phyloP scores from a whole-genome alignment of 2,329 filamentous ascomycete genomes.

The Stemphylium vesicarium region DNA sequence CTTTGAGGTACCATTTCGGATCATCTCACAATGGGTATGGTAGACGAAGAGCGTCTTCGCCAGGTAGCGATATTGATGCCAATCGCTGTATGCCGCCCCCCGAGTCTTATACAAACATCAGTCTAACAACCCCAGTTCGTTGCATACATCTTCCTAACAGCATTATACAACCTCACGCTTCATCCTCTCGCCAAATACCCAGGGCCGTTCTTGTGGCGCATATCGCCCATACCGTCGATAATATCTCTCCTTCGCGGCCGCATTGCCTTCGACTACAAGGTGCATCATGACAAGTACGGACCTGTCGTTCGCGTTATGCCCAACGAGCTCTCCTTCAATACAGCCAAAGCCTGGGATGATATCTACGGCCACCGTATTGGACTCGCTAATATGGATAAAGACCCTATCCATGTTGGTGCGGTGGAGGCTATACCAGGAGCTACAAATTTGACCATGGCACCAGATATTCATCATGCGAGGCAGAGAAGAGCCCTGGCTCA shows the following conservation, averaged over 20 bases:
- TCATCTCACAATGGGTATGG: constrained; percentile 28
- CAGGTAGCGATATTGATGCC: constrained; percentile 31
- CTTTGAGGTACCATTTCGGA: no score
- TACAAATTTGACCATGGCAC: constrained; percentile 47
- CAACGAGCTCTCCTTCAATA: constrained; percentile 44
- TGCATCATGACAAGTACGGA: constrained; percentile 42
- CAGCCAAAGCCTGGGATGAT: constrained; percentile 41
- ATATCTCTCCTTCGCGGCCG: constrained; percentile 37
- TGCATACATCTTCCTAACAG: constrained; percentile 27
- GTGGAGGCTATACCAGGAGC: constrained; percentile 46
- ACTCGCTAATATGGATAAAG: constrained; percentile 42
- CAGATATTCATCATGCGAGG: constrained; percentile 49
- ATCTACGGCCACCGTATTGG: constrained; percentile 44
- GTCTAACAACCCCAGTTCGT: constrained; percentile 23
- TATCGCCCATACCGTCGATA: constrained; percentile 36
- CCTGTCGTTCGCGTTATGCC: constrained; percentile 45
- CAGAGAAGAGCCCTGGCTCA: constrained; percentile 50
- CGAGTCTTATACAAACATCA: neutral
- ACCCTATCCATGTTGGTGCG: constrained; percentile 45
- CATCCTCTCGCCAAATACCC: constrained; percentile 42
- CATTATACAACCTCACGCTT: constrained; percentile 38
- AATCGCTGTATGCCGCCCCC: constrained; percentile 27
- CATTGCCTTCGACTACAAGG: constrained; percentile 41
- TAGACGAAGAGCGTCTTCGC: constrained; percentile 34
- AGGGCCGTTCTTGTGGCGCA: constrained; percentile 38